Percentiles rank a stretch among this genome's conserved stretches.
Conservation (phyloP, 345 rosid species). For the Eucalyptus viminalis region DNA sequence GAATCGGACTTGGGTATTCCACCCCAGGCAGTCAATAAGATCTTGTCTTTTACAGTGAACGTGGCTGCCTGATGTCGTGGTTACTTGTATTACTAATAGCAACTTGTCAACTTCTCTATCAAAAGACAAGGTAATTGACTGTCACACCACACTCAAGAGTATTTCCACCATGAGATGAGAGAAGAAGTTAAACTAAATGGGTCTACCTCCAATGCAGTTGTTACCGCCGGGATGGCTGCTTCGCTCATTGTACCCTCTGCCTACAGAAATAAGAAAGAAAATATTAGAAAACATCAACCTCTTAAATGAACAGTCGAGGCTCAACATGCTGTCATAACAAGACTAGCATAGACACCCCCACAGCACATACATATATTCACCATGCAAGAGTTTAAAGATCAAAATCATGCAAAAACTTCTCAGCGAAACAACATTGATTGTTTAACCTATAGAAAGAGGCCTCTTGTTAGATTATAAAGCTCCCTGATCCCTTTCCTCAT, state of each 20-base stretch:
- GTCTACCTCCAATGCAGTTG: constrained; percentile 52
- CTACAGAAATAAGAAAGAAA: constrained; percentile 16
- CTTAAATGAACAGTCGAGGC: neutral
- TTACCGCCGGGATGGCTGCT: constrained; percentile 41
- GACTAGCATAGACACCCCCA: neutral
- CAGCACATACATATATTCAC: neutral
- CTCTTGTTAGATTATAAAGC: neutral
- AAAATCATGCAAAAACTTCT: neutral
- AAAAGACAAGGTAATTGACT: neutral
- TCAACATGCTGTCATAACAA: neutral
- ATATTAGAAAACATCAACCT: neutral
- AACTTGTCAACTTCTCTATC: neutral
- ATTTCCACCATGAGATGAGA: neutral
- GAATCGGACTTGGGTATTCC: neutral
- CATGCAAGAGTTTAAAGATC: neutral
- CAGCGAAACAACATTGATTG: neutral
- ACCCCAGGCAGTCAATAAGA: neutral
- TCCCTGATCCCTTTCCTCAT: neutral
- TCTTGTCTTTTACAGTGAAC: neutral
- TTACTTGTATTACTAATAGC: neutral
- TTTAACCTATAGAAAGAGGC: neutral
- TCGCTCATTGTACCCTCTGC: constrained; percentile 76
- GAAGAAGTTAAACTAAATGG: neutral
- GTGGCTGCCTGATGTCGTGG: neutral
- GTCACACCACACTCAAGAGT: neutral